These are phyloP conservation scores for Nematocida sp. DNA, from an alignment of 371 early-diverging fungal species.

Conservation along the genomic window DNA sequence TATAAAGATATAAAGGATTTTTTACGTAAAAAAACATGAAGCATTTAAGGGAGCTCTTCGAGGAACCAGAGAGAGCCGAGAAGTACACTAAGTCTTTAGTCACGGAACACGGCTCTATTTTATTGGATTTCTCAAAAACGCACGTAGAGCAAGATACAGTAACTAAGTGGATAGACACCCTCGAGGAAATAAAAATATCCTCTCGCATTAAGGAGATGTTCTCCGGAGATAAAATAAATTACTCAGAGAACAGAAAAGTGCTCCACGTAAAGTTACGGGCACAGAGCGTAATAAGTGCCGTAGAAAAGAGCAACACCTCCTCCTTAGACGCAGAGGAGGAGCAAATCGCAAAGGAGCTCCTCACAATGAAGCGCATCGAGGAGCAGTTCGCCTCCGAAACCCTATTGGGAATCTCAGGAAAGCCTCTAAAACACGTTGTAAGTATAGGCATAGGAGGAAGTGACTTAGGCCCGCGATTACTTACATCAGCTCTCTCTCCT, in stretches of 20 bases:
- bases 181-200: constrained; percentile 36
- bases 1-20: too few relatives aligned
- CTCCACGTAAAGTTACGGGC: constrained; percentile 89
- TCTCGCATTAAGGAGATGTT: constrained; percentile 74
- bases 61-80: constrained; percentile 47
- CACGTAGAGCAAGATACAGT: constrained; percentile 56
- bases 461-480: constrained; percentile 97
- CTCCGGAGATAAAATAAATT: constrained; percentile 85
- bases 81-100: constrained; percentile 31
- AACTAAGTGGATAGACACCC: not conserved
- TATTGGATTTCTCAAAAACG: constrained; percentile 65
- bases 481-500: constrained; percentile 78
- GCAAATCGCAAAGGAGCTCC: constrained; percentile 82
- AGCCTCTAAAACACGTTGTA: constrained; percentile 82
- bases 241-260: constrained; percentile 90
- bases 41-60: constrained; percentile 34
- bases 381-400: constrained; percentile 76
- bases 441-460: constrained; percentile 99
- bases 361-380: constrained; percentile 78
- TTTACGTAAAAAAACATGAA: too few relatives aligned
- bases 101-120: constrained; percentile 49
- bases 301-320: constrained; percentile 71
- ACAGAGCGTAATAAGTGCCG: constrained; percentile 73
- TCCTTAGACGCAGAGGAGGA: constrained; percentile 38
- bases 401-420: constrained; percentile 88